A percentile compares a stretch with the other conserved stretches of the same genome.
Conservation (phyloP, 495 filamentous ascomycete genomes). For the Aspergillus cavernicola region DNA sequence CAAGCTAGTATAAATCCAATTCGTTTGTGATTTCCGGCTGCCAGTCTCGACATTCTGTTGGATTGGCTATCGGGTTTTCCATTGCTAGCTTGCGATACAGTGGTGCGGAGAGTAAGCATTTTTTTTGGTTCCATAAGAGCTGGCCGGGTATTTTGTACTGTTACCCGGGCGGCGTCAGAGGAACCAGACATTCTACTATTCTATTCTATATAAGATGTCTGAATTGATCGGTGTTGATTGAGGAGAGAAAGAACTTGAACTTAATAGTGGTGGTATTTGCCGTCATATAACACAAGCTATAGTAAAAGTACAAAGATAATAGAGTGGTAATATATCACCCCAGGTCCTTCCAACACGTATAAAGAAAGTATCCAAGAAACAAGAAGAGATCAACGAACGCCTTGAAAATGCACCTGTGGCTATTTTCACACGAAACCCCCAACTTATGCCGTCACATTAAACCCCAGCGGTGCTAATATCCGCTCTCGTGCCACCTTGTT, state of each 20-base stretch:
- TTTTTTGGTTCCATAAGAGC: constrained; percentile 82
- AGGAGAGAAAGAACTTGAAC: not conserved
- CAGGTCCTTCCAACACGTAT: constrained; percentile 17
- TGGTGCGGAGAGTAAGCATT: constrained; percentile 67
- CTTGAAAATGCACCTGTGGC: constrained; percentile 40
- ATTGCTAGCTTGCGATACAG: constrained; percentile 81
- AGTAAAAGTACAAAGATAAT: constrained; percentile 21
- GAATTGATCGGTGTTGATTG: not conserved
- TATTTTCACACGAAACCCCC: constrained; percentile 22
- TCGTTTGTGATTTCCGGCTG: constrained; percentile 39
- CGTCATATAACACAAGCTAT: constrained; percentile 18
- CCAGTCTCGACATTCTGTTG: constrained; percentile 68
- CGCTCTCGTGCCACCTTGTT: constrained; percentile 69
- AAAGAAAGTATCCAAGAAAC: constrained; percentile 20
- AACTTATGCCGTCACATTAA: constrained; percentile 31
- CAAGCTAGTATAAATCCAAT: constrained; percentile 59
- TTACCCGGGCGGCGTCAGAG: constrained; percentile 92
- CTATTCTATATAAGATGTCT: not conserved
- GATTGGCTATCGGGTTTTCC: constrained; percentile 46
- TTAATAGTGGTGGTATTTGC: constrained; percentile 3
- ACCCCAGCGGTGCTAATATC: constrained; percentile 58
- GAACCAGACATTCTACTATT: constrained; percentile 63
- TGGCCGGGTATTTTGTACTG: constrained; percentile 67
- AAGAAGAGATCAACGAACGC: constrained; percentile 32
- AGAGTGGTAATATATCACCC: constrained; percentile 8